Conservation (phyloP, 116 monocot genomes). For the Dioscorea cayenensis region DNA sequence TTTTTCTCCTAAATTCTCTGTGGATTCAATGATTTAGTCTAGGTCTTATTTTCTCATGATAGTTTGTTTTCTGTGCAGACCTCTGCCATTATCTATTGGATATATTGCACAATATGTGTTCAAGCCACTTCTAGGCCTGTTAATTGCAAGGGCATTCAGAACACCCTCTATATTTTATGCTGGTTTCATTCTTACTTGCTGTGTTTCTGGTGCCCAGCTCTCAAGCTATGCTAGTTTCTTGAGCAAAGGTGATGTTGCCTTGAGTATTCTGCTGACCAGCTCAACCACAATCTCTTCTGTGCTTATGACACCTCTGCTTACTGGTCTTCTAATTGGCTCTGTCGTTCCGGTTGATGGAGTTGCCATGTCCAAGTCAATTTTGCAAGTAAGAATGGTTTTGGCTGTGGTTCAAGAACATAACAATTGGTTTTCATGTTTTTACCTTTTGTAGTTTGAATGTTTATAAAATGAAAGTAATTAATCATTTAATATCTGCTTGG, state of each 20-base stretch:
- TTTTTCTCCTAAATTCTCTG: neutral
- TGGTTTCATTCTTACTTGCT: constrained; percentile 91
- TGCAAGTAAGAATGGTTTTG: constrained; percentile 53
- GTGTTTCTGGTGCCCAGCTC: constrained; percentile 93
- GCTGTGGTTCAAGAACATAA: neutral
- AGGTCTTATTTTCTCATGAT: neutral
- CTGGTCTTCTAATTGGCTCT: constrained; percentile 85
- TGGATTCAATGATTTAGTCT: neutral
- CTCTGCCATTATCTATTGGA: constrained; percentile 73
- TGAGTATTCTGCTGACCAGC: constrained; percentile 92
- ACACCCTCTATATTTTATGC: constrained; percentile 79
- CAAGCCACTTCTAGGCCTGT: constrained; percentile 76
- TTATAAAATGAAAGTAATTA: no score
- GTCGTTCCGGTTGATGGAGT: constrained; percentile 93
- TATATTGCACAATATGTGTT: constrained; percentile 85
- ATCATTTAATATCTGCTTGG: no score
- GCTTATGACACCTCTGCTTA: constrained; percentile 76
- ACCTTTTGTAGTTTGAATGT: neutral
- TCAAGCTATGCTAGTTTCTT: constrained; percentile 97
- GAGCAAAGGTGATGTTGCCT: constrained; percentile 93
- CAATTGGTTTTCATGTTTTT: neutral
- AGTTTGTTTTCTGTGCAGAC: constrained; percentile 44
- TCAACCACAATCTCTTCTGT: constrained; percentile 92
- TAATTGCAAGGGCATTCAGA: constrained; percentile 72
- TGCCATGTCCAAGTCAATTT: constrained; percentile 95